Percentiles rank a stretch among this genome's conserved stretches.
Evolutionary conservation across 768 basidiomycete genomes (phyloP).

Genomic region (Antrodiella citrinella): DNA sequence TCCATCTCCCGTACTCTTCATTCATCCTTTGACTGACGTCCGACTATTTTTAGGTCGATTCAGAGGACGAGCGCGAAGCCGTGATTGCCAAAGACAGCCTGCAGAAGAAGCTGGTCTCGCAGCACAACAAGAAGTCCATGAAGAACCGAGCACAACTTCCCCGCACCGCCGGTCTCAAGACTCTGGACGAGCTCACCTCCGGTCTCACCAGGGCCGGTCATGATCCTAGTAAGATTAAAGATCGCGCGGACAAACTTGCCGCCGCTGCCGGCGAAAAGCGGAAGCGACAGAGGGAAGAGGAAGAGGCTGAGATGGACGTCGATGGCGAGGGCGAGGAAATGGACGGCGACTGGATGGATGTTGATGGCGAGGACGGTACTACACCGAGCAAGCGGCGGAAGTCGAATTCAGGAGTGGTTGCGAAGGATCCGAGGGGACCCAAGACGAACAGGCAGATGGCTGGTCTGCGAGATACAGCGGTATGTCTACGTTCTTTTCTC

Average conservation of each 20-base stretch:
- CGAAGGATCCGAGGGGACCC: conserved; percentile 48
- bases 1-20: conserved; percentile 1
- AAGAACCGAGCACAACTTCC: conserved; percentile 79
- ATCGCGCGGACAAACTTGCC: conserved; percentile 78
- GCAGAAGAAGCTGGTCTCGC: conserved; percentile 61
- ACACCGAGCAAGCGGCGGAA: conserved; percentile 55
- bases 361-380: conserved; percentile 32
- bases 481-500: conserved; percentile 27
- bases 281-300: conserved; percentile 57
- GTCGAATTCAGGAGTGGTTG: conserved; percentile 49
- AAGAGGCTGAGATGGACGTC: conserved; percentile 59
- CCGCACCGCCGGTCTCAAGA: conserved; percentile 62
- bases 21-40: background rate
- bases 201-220: conserved; percentile 84
- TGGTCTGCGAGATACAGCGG: conserved; percentile 71
- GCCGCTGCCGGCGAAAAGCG: conserved; percentile 65
- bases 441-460: conserved; percentile 66
- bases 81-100: conserved; percentile 51
- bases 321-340: conserved; percentile 26
- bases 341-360: conserved; percentile 39
- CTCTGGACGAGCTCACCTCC: conserved; percentile 65
- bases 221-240: conserved; percentile 81
- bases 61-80: conserved; percentile 73
- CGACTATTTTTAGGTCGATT: conserved; percentile 35
- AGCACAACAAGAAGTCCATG: conserved; percentile 75